Percentiles rank a stretch among this genome's conserved stretches.
These are phyloP conservation scores for Cutaneotrichosporon mucoides DNA, from an alignment of 1,284 basidiomycete genomes.

Conservation along the genomic window DNA sequence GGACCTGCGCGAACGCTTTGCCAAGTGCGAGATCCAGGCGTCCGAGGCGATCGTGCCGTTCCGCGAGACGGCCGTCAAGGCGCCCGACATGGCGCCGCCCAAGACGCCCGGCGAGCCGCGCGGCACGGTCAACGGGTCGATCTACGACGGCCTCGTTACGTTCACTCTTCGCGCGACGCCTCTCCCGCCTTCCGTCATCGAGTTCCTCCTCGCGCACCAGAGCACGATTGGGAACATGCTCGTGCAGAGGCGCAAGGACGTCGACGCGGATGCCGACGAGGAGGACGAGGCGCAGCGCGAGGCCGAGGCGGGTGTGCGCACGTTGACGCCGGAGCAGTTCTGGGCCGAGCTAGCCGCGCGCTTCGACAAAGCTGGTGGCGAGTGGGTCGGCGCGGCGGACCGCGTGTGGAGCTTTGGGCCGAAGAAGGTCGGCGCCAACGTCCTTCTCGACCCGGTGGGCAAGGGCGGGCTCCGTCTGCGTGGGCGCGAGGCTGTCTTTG, in stretches of 20 bases:
- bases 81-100: slow-evolving; percentile 76
- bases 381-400: slow-evolving; percentile 73
- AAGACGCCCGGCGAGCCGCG: slow-evolving; percentile 69
- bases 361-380: slow-evolving; percentile 66
- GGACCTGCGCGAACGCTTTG: slow-evolving; percentile 91
- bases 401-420: slow-evolving; percentile 91
- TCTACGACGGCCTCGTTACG: slow-evolving; percentile 68
- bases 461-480: slow-evolving; percentile 31
- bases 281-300: slow-evolving; percentile 42
- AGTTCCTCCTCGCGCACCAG: slow-evolving; percentile 72
- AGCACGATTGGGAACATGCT: slow-evolving; percentile 40
- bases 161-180: slow-evolving; percentile 81
- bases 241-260: slow-evolving; percentile 36
- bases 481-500: slow-evolving; percentile 37
- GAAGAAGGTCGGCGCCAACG: slow-evolving; percentile 75
- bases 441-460: slow-evolving; percentile 66
- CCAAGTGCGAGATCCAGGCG: slow-evolving; percentile 84
- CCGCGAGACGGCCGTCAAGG: slow-evolving; percentile 87
- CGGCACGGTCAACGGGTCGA: slow-evolving; percentile 71
- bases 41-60: slow-evolving; percentile 97
- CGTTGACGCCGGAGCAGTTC: slow-evolving; percentile 69
- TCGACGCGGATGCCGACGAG: slow-evolving; percentile 22
- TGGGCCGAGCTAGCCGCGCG: slow-evolving; percentile 68
- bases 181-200: slow-evolving; percentile 62
- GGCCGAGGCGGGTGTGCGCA: slow-evolving; percentile 51